Conservation (phyloP, 306 rosid species). For the Spatholobus suberectus region DNA sequence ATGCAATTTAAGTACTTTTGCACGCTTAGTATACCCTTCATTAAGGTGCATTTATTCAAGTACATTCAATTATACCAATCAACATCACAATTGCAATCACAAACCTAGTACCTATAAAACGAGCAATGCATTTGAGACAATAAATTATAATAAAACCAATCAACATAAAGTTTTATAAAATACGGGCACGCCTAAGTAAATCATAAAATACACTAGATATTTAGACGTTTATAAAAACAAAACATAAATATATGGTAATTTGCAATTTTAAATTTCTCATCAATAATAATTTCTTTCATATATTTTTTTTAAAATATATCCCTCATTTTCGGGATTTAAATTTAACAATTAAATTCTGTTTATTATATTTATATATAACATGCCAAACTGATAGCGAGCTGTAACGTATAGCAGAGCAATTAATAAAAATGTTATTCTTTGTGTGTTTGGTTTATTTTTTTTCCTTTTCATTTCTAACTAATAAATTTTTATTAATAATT, state of each 20-base stretch:
- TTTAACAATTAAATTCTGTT: too few species aligned
- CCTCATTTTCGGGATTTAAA: too few species aligned
- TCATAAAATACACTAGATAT: neutral
- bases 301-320: too few species aligned
- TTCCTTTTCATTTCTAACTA: neutral
- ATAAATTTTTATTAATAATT: too few species aligned
- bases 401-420: neutral
- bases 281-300: neutral
- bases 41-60: neutral
- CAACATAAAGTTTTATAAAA: neutral
- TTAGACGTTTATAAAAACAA: neutral
- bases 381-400: too few species aligned
- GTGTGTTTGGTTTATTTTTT: neutral
- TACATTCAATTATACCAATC: neutral
- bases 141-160: neutral
- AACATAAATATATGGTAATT: neutral
- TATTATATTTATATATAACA: too few species aligned
- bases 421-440: neutral
- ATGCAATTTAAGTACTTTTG: neutral
- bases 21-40: neutral
- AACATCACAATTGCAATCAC: neutral
- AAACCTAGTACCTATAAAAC: neutral
- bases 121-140: neutral
- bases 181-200: neutral
- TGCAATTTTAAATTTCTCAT: neutral